phyloP scores from a whole-genome alignment of 2,329 filamentous ascomycete genomes.

The Fusarium piperis region DNA sequence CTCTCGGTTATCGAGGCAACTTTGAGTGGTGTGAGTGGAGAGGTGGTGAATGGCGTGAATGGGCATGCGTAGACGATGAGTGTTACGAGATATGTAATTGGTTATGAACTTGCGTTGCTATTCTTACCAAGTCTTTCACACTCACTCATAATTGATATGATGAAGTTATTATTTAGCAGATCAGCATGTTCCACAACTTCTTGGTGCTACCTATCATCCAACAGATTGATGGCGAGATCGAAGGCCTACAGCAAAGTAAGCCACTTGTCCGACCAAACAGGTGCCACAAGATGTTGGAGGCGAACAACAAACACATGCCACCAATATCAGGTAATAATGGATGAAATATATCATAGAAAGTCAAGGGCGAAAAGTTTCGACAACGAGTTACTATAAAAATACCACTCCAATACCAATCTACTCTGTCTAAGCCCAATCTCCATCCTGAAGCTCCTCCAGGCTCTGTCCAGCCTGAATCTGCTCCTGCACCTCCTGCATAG shows the following conservation, averaged over 20 bases:
- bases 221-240: not conserved
- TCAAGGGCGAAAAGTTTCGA: not conserved
- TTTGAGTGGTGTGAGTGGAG: not conserved
- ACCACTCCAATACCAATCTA: not conserved
- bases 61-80: not conserved
- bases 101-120: not conserved
- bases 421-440: conserved; percentile 14
- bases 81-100: not conserved
- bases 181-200: not conserved
- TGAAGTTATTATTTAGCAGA: not conserved
- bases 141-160: accelerated
- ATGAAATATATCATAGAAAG: not conserved
- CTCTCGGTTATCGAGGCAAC: conserved; percentile 22
- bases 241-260: not conserved
- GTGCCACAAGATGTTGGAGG: not conserved
- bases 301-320: not conserved
- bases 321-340: not conserved
- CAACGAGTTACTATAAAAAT: not conserved
- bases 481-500: conserved; percentile 28
- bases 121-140: too few relatives aligned
- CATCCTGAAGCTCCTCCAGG: conserved; percentile 29
- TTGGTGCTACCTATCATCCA: not conserved
- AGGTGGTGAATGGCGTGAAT: not conserved
- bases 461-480: conserved; percentile 24
- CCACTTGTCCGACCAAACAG: not conserved